Evolutionary conservation across 257 asterid species (phyloP), one percentile per base, ranked within the genome.

Genomic region (Fraxinus anomala): DNA sequence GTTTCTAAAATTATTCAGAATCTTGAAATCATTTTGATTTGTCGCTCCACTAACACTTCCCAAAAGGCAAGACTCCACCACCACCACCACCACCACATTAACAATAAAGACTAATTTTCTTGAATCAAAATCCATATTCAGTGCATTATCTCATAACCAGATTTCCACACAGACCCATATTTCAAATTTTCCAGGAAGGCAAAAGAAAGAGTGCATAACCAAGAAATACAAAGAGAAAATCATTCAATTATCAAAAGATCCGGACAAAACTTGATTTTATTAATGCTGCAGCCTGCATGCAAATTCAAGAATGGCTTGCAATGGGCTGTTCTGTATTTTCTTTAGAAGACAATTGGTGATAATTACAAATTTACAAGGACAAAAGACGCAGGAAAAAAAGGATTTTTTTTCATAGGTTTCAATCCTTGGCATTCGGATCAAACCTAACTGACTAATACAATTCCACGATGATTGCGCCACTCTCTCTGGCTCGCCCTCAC

Each of bases 21-120:
- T 85, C 86, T 83, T 83, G 79, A 88, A 86, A 87, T 93, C 98
- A 63, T 87, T 87, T 23, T 80, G 91, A 80, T 89, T 79, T 28
- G 97, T 93, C 3, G 66, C 54, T 65, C 89, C 81, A 81, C 13
- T 54, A 59, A 77, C 93, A 76, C 77, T 82, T 47, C 77, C 90
- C 34, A 80, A 6, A 56, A 79, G 51, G 72, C 69, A 73, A 30
- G 76, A 28, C 39, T 79, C 69, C 69, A 86, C 30, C 4, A 81
- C 67, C 65, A 86, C 30, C 4, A 81, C 67, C 65, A 33, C 6
- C 2, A 74, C 39, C 24, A 37, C 68, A 76, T 76, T 26, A 80
- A 70, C 36, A 85, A 86, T 75, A 84, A 74, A 83, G 76, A 74
- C 37, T 16, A 31, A 81, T 79, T 80, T 83, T 75, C 75, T 73